Evolutionary conservation across 2,329 filamentous ascomycete genomes (phyloP).

Genomic region (Pseudocercospora musae): DNA sequence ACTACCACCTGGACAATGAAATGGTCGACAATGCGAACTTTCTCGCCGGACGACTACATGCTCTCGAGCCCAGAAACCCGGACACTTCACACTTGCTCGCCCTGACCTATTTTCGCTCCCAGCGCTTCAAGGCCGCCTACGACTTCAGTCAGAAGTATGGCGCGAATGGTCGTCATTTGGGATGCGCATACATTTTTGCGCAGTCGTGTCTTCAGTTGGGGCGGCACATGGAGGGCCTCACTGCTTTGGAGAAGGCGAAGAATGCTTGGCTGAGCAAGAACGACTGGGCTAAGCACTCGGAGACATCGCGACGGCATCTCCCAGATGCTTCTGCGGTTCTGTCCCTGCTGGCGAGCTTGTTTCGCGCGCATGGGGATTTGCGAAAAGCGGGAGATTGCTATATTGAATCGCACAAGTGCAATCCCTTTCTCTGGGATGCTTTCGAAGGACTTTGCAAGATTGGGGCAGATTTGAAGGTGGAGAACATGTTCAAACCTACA

Average conservation of each 20-base stretch:
- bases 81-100: conserved; percentile 82
- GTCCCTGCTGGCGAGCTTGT: conserved; percentile 82
- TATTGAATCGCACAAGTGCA: conserved; percentile 81
- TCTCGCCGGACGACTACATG: conserved; percentile 80
- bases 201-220: conserved; percentile 81
- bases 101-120: conserved; percentile 77
- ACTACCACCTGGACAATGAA: conserved; percentile 83
- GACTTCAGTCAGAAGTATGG: conserved; percentile 73
- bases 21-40: conserved; percentile 88
- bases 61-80: conserved; percentile 74
- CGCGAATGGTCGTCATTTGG: conserved; percentile 70
- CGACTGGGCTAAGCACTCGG: conserved; percentile 73
- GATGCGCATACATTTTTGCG: conserved; percentile 88
- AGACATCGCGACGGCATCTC: conserved; percentile 67
- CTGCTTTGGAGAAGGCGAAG: conserved; percentile 77
- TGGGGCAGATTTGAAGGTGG: conserved; percentile 71
- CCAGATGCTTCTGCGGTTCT: conserved; percentile 83
- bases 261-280: conserved; percentile 72
- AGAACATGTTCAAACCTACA: conserved; percentile 80
- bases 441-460: conserved; percentile 85
- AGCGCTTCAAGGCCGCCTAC: conserved; percentile 80
- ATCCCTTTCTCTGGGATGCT: conserved; percentile 98
- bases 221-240: conserved; percentile 74
- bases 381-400: conserved; percentile 83
- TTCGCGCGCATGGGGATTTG: conserved; percentile 73